Conservation (phyloP, 2,329 filamentous ascomycete species). For the Neofusicoccum cordaticola region DNA sequence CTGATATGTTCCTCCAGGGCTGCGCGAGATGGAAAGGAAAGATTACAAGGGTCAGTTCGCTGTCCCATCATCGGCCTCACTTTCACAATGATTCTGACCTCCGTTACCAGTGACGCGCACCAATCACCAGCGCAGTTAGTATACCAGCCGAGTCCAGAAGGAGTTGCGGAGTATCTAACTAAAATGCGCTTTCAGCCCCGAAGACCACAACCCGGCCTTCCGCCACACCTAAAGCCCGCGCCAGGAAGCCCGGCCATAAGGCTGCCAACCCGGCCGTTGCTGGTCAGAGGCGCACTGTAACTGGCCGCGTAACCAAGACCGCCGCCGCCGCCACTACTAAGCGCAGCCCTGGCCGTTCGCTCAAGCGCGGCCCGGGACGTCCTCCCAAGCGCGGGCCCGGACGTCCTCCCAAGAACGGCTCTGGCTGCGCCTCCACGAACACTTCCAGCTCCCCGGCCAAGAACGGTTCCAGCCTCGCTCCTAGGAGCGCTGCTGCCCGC, state of each 20-base stretch:
- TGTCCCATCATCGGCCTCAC: background rate
- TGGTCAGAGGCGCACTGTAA: background rate
- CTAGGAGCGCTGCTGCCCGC: background rate
- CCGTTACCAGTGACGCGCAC: background rate
- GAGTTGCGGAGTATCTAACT: background rate
- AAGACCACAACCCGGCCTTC: background rate
- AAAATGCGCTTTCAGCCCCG: background rate
- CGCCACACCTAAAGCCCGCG: background rate
- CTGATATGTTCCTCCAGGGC: background rate
- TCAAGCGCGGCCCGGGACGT: background rate
- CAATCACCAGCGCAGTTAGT: background rate
- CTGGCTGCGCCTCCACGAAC: background rate
- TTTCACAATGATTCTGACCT: background rate
- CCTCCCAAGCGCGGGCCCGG: background rate
- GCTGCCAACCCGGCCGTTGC: background rate
- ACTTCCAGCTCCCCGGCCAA: background rate
- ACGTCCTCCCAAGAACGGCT: background rate
- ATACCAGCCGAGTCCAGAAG: too few relatives aligned
- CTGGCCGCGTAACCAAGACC: background rate
- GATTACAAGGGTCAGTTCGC: conserved; percentile 1
- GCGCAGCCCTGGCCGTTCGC: background rate
- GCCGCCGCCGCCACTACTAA: background rate
- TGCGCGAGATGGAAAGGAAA: background rate
- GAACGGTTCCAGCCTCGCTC: background rate
- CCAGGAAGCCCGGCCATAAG: background rate